Conservation (phyloP, 345 rosid genomes). For the Sonneratia alba region DNA sequence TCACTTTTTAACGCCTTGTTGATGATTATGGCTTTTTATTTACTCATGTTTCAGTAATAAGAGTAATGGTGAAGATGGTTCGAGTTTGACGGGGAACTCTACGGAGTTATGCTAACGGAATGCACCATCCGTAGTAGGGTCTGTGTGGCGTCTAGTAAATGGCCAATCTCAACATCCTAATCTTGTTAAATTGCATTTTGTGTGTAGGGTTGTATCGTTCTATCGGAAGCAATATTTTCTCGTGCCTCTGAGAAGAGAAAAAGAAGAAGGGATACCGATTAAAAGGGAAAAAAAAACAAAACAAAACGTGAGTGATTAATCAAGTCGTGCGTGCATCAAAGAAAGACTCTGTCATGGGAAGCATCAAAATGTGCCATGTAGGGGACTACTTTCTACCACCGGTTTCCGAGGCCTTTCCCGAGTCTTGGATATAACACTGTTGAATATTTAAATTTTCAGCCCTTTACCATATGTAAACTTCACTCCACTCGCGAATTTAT, state of each 20-base stretch:
- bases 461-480: too few species aligned
- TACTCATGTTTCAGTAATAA: background rate
- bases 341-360: background rate
- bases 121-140: background rate
- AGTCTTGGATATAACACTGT: too few species aligned
- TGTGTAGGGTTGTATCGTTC: background rate
- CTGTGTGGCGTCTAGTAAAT: background rate
- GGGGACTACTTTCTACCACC: too few species aligned
- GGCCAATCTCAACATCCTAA: background rate
- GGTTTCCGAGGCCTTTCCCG: too few species aligned
- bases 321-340: too few species aligned
- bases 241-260: too few species aligned
- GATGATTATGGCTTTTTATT: background rate
- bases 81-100: background rate
- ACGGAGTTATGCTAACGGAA: background rate
- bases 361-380: background rate
- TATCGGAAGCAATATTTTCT: background rate
- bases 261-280: too few species aligned
- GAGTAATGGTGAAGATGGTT: background rate
- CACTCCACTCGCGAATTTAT: too few species aligned
- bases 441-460: too few species aligned
- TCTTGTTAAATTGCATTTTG: background rate
- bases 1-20: background rate
- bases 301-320: too few species aligned
- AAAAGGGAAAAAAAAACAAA: too few species aligned